phyloP scores from a whole-genome alignment of 805 yeast species.

The Cyberlindnera veronae region DNA sequence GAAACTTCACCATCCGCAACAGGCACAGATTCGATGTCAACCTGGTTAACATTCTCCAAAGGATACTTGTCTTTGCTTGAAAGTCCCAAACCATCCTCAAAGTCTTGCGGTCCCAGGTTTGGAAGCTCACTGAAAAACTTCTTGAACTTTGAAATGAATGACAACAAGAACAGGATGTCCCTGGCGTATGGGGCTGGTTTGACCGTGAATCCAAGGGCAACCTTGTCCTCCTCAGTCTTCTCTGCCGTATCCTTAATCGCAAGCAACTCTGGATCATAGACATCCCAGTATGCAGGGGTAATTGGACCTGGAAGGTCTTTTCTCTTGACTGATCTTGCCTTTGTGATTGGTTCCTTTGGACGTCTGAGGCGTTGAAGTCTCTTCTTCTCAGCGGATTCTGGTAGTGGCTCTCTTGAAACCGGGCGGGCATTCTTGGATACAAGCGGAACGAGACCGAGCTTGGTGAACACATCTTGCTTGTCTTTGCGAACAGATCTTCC shows the following conservation, averaged over 20 bases:
- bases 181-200: constrained; percentile 25
- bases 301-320: constrained; percentile 27
- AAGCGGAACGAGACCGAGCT: constrained; percentile 13
- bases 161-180: constrained; percentile 22
- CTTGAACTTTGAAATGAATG: constrained; percentile 24
- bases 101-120: constrained; percentile 26
- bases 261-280: constrained; percentile 13
- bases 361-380: neutral
- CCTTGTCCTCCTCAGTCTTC: constrained; percentile 7
- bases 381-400: neutral
- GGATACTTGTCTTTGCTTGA: constrained; percentile 10
- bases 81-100: constrained; percentile 25
- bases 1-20: constrained; percentile 12
- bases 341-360: constrained; percentile 10
- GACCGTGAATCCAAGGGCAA: constrained; percentile 26
- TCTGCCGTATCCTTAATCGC: constrained; percentile 1
- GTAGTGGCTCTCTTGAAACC: neutral
- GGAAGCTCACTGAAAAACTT: constrained; percentile 15
- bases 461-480: constrained; percentile 11
- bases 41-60: constrained; percentile 17
- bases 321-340: constrained; percentile 13
- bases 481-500: constrained; percentile 24
- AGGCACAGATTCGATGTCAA: neutral
- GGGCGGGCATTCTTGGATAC: constrained; percentile 5
- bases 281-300: constrained; percentile 16